Percentiles rank a stretch among this genome's conserved stretches.
These are phyloP conservation scores for Mycena citricolor DNA, from an alignment of 1,284 basidiomycete species.

Conservation along the genomic window DNA sequence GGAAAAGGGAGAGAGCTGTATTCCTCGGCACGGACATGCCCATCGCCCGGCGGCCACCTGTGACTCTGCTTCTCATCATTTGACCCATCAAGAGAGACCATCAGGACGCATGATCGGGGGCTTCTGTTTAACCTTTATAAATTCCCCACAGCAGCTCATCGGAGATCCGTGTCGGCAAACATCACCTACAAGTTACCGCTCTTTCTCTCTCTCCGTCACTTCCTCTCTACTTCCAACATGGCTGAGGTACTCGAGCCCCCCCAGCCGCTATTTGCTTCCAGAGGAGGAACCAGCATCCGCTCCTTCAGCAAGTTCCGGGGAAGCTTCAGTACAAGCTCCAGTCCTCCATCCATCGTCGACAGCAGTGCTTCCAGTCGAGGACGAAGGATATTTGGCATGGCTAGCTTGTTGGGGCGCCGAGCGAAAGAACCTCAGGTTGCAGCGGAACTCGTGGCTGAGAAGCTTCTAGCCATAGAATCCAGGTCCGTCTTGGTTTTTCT, in stretches of 20 bases:
- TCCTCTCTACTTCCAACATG: conserved; percentile 8
- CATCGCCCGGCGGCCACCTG: too few relatives aligned
- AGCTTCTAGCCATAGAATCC: conserved; percentile 7
- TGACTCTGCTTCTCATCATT: too few relatives aligned
- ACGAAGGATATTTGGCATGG: conserved; percentile 13
- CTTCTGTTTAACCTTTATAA: too few relatives aligned
- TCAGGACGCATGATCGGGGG: too few relatives aligned
- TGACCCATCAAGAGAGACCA: too few relatives aligned
- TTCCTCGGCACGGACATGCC: too few relatives aligned
- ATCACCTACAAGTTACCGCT: too few relatives aligned
- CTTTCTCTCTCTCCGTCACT: too few relatives aligned
- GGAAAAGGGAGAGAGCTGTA: too few relatives aligned
- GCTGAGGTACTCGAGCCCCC: conserved; percentile 10
- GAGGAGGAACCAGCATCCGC: conserved; percentile 12
- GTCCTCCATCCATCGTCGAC: conserved; percentile 20
- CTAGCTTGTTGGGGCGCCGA: conserved; percentile 10
- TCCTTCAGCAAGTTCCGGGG: conserved; percentile 14
- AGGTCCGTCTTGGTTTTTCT: conserved; percentile 12
- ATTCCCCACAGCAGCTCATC: too few relatives aligned
- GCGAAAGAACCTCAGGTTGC: conserved; percentile 6
- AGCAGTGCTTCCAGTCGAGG: conserved; percentile 16
- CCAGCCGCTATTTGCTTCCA: conserved; percentile 2
- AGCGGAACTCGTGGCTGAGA: conserved; percentile 1
- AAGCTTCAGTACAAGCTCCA: conserved; percentile 9
- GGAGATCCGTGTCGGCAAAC: too few relatives aligned